Conservation (phyloP, 2,329 filamentous ascomycete genomes). For the Penicillium sp. region DNA sequence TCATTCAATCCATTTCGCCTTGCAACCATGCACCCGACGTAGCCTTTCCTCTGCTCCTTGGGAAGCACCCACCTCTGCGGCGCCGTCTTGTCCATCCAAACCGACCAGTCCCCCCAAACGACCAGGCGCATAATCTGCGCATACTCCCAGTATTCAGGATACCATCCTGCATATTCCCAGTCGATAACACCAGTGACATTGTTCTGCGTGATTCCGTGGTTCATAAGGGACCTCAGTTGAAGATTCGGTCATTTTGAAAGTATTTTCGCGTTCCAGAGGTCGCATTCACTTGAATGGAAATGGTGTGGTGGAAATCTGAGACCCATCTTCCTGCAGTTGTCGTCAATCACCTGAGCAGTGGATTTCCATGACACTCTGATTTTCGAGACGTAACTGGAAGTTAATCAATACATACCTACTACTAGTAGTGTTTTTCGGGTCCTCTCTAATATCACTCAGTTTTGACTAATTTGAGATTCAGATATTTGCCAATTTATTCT, state of each 20-base stretch:
- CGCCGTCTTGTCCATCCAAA: conserved; percentile 30
- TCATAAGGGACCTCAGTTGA: not conserved
- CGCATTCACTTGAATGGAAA: not conserved
- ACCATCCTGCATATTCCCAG: conserved; percentile 44
- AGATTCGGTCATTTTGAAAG: not conserved
- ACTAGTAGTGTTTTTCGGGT: too few relatives aligned
- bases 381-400: not conserved
- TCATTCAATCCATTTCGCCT: too few relatives aligned
- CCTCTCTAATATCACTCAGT: not conserved
- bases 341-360: not conserved
- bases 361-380: not conserved
- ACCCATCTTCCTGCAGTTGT: too few relatives aligned
- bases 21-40: not conserved
- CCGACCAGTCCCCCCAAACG: conserved; percentile 24
- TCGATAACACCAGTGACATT: conserved; percentile 37
- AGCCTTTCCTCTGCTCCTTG: too few relatives aligned
- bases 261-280: not conserved
- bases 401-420: not conserved
- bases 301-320: not conserved
- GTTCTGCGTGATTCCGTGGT: not conserved
- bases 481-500: not conserved
- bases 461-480: not conserved
- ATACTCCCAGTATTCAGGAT: conserved; percentile 45
- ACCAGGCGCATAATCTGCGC: conserved; percentile 31
- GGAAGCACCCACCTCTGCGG: conserved; percentile 17